Conservation (phyloP, 2,329 filamentous ascomycete species). For the Emmonsiellopsis sp. region DNA sequence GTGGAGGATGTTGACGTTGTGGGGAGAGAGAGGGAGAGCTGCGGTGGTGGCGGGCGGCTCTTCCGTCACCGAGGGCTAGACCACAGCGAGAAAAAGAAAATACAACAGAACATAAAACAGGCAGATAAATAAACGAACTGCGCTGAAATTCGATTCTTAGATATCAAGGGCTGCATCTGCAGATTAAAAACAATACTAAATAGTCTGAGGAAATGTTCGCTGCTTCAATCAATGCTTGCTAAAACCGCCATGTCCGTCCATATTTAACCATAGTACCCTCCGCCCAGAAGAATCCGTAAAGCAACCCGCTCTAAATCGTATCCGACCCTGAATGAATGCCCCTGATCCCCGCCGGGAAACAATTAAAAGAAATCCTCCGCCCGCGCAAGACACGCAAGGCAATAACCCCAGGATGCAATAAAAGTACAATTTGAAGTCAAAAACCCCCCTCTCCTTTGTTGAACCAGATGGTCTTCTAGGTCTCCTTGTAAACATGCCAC, state of each 20-base stretch:
- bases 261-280: not conserved
- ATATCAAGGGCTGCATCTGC: too few species aligned
- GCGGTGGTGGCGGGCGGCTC: slow-evolving; percentile 8
- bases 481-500: slow-evolving; percentile 51
- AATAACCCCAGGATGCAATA: not conserved
- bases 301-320: not conserved
- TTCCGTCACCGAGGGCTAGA: not conserved
- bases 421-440: not conserved
- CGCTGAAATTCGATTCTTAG: too few species aligned
- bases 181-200: too few species aligned
- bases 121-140: too few species aligned
- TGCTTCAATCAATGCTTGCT: too few species aligned
- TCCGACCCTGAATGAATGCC: not conserved
- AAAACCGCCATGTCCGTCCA: too few species aligned
- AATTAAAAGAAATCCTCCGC: not conserved
- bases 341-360: not conserved
- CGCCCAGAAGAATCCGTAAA: not conserved
- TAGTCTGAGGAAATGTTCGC: too few species aligned
- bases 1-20: slow-evolving; percentile 7
- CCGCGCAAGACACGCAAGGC: not conserved
- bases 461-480: slow-evolving; percentile 11
- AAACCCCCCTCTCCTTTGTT: not conserved
- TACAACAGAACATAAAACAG: too few species aligned
- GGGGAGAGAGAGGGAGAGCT: slow-evolving; percentile 6
- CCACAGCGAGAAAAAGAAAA: not conserved